Base-by-base conservation (phyloP, 2,329 filamentous ascomycete species). In the Penicillium sp. region DNA sequence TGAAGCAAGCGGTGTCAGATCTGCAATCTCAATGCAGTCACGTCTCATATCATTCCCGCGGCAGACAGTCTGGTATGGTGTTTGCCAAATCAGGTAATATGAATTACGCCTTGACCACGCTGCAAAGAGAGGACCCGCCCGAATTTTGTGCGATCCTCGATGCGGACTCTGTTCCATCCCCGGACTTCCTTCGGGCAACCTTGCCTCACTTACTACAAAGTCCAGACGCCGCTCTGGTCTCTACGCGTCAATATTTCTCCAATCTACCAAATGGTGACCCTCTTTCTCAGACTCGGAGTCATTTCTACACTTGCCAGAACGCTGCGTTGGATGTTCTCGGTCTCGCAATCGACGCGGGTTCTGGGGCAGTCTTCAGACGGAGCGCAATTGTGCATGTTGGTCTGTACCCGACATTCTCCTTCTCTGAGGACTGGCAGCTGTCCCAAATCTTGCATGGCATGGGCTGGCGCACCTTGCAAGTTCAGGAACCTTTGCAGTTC, bases 41-140 rank as follows among this genome's bases (percentile, higher is more conserved):
- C 61, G 71, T 86, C 8, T 80, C 78, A 65, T 87, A 87, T 73
- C 80, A 83, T 70, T 80, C 84, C 1, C 82, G 84, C 17, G 75
- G 79, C 38, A 84, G 84, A 53, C 71, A 72, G 15, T 69, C 70
- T 6, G 69, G 70, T 1, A 60, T 67, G 38, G 72, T 73, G 0
- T 76, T 75, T 42, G 72, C 74, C 37, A 79, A 79, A 68, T 72
- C 77, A 13, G 77, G 73, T 4, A 79, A 79, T 51, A 62, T 79
- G 24, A 77, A 77, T 53, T 73, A 74, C 55, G 75, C 75, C 9
- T 62, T 77, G 28, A 72, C 61, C 19, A 64, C 59, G 4, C 50
- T 72, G 24, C 73, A 70, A 53, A 63, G 61, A 12, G 64, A 70
- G 15, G 51, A 54, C 2, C 68, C 65, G 7, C 70, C 73, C 0